These are phyloP conservation scores for Rhizopogon salebrosus DNA, from an alignment of 768 basidiomycete species.

Conservation along the genomic window DNA sequence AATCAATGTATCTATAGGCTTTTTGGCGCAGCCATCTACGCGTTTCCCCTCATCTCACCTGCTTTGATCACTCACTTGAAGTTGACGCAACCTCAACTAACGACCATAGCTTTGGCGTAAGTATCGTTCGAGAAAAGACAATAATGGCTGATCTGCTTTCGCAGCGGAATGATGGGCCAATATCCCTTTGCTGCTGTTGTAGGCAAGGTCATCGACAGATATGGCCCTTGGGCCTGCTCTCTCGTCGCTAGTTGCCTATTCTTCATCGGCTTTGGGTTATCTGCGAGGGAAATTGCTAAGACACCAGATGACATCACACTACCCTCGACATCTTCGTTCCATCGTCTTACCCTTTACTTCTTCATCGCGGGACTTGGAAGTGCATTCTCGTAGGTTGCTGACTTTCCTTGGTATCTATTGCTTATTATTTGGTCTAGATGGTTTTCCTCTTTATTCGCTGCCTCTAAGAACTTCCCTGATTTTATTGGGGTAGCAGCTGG, in stretches of 20 bases:
- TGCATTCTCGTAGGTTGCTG: conserved; percentile 59
- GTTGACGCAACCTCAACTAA: conserved; percentile 72
- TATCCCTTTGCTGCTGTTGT: conserved; percentile 70
- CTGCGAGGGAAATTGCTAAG: conserved; percentile 52
- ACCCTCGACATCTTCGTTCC: conserved; percentile 42
- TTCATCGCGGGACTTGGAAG: conserved; percentile 63
- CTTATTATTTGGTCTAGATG: conserved; percentile 31
- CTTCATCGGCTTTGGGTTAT: conserved; percentile 54
- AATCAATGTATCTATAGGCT: conserved; percentile 37
- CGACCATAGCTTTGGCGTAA: conserved; percentile 74
- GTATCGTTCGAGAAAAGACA: conserved; percentile 14
- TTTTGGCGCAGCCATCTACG: conserved; percentile 75
- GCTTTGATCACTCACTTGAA: conserved; percentile 52
- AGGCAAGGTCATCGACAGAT: conserved; percentile 61
- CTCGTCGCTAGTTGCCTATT: conserved; percentile 56
- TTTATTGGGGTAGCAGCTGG: conserved; percentile 66
- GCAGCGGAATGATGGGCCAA: conserved; percentile 78
- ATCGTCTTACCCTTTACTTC: conserved; percentile 51
- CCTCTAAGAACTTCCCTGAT: conserved; percentile 62
- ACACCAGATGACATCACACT: conserved; percentile 33
- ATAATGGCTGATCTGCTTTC: conserved; percentile 1
- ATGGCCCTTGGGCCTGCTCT: conserved; percentile 68
- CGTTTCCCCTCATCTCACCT: conserved; percentile 71
- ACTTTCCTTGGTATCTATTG: conserved; percentile 13
- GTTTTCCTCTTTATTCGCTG: conserved; percentile 72